Conservation (phyloP, 1,139 yeast genomes). For the Sugiyamaella neomexicana region DNA sequence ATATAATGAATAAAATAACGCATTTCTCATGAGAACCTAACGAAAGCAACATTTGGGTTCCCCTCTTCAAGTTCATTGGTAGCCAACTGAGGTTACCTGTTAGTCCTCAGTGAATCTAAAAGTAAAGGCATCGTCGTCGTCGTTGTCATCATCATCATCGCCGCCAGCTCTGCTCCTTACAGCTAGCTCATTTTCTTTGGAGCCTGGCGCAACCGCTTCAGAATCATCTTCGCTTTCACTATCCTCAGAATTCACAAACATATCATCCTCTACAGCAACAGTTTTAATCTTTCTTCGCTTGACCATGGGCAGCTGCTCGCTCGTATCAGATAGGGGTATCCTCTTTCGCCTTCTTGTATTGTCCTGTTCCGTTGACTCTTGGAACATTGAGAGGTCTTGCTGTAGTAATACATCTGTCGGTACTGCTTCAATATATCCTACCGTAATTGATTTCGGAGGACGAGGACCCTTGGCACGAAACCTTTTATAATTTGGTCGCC, state of each 20-base stretch:
- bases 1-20: not conserved
- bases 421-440: conserved; percentile 10
- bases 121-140: conserved; percentile 24
- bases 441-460: conserved; percentile 3
- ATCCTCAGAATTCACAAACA: conserved; percentile 19
- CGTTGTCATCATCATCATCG: conserved; percentile 20
- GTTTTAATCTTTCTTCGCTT: conserved; percentile 10
- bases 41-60: no score
- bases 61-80: not conserved
- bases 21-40: not conserved
- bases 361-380: not conserved
- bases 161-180: not conserved
- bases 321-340: not conserved
- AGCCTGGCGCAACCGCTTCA: not conserved
- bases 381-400: conserved; percentile 18
- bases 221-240: conserved; percentile 8
- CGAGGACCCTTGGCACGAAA: conserved; percentile 16
- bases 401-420: not conserved
- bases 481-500: conserved; percentile 22
- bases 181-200: not conserved
- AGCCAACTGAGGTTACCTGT: no score
- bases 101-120: conserved; percentile 21
- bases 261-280: conserved; percentile 3
- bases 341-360: not conserved
- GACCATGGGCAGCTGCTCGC: conserved; percentile 1